Evolutionary conservation across 176 grass and related monocot genomes (phyloP), one percentile per base, ranked within the genome.

Genomic region (Otatea glauca): DNA sequence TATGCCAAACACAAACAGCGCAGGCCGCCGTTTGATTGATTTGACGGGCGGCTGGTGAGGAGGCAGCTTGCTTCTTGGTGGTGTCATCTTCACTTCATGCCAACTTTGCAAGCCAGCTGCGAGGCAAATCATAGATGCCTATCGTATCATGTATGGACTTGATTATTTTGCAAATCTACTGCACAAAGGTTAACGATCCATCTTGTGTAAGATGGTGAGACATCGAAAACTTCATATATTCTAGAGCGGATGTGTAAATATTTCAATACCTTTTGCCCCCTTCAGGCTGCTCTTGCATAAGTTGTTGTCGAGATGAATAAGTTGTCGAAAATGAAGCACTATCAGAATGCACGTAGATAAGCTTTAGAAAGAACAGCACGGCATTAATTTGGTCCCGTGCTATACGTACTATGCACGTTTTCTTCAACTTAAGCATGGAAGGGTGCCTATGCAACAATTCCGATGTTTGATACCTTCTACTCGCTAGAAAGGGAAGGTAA

Each of bases 401-500:
- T 43, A 54, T 51, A n/a, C 55, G 66, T 62, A n/a, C 55, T 53
- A 29, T 16, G 67, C 44, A 51, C 76, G 55, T 79, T 86, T 86
- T 86, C 51, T 72, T 64, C 67, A 72, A 53, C 67, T 5, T 27
- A 13, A 10, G 68, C 49, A 65, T n/a, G 32, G 44, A 48, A 7
- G 56, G 64, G 71, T 62, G 12, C 15, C 42, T 27, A 51, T 25
- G 17, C 42, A 50, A 1, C 43, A n/a, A n/a, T 39, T 39, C 43
- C 12, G 17, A 4, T 50, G 27, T 41, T 59, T 23, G 27, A 9
- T 63, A 51, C 23, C 37, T 49, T 0, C 34, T n/a, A 35, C 18
- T 32, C 23, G 20, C n/a, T 21, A 39, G 2, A 53, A 20, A 51
- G 1, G 12, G 16, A 76, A 44, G 23, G 72, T 77, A 34, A 67